A percentile compares a stretch with the other conserved stretches of the same genome.
These are phyloP conservation scores for Suhomyces kunorum DNA, from an alignment of 1,139 yeast genomes.

Conservation along the genomic window DNA sequence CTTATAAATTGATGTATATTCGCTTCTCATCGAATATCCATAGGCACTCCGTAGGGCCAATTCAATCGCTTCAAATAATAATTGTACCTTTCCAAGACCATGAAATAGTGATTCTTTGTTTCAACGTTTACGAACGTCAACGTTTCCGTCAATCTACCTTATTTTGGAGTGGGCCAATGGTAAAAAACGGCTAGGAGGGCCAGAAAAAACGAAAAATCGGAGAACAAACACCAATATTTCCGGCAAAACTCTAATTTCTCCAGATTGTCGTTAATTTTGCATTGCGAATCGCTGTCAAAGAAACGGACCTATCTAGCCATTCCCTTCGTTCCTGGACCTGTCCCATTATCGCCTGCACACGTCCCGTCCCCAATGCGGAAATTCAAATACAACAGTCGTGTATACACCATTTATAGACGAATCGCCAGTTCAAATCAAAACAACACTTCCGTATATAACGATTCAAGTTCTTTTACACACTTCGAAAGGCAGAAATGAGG, in stretches of 20 bases:
- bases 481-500: constrained; percentile 43
- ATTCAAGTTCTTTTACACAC: constrained; percentile 10
- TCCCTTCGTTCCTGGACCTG: neutral
- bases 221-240: neutral
- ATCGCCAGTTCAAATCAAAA: constrained; percentile 14
- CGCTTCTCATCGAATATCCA: no score
- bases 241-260: no score
- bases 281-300: no score
- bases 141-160: neutral
- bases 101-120: no score
- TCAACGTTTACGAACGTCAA: neutral
- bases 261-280: no score
- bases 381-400: constrained; percentile 11
- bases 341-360: neutral
- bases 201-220: neutral
- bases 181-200: neutral
- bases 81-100: no score
- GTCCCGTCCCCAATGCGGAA: constrained; percentile 9
- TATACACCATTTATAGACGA: constrained; percentile 13
- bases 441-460: constrained; percentile 13
- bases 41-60: no score
- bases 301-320: no score
- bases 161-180: neutral
- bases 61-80: no score
- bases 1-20: no score